Percentiles rank a stretch among this genome's conserved stretches.
These are phyloP conservation scores for Oryza australiensis DNA, from an alignment of 176 grass and related monocot species.

Conservation along the genomic window DNA sequence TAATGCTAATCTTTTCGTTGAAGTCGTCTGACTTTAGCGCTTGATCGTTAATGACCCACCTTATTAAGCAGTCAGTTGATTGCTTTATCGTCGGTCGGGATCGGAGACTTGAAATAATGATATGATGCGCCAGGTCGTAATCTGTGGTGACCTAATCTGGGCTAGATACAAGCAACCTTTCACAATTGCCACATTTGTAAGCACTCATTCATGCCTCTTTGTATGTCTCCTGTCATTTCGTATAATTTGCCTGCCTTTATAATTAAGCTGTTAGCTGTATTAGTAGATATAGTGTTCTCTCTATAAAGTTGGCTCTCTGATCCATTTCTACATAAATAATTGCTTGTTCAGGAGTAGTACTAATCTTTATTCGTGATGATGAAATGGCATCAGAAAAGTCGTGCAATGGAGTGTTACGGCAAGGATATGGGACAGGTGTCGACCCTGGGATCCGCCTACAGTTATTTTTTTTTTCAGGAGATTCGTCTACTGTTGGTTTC, in stretches of 20 bases:
- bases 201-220: not conserved
- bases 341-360: not conserved
- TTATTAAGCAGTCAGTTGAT: not conserved
- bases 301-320: not conserved
- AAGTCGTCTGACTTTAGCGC: conserved; percentile 43
- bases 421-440: not conserved
- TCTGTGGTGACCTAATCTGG: conserved; percentile 43
- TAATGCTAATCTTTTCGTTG: not conserved
- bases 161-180: conserved; percentile 29
- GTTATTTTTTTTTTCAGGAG: too few relatives aligned
- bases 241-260: not conserved
- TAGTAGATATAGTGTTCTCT: not conserved
- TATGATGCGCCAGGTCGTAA: conserved; percentile 37
- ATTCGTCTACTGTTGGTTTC: not conserved
- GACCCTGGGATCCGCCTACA: not conserved
- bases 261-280: too few relatives aligned
- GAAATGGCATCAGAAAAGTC: not conserved
- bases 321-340: not conserved
- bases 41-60: conserved; percentile 35
- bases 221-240: not conserved
- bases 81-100: conserved; percentile 20
- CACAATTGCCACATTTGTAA: conserved; percentile 1
- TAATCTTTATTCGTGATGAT: not conserved
- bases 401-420: not conserved
- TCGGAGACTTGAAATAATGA: not conserved